Evolutionary conservation across 352 stramenopile species (phyloP), one percentile per base, ranked within the genome.

Genomic region (Phytopythium cucurbitacearum): DNA sequence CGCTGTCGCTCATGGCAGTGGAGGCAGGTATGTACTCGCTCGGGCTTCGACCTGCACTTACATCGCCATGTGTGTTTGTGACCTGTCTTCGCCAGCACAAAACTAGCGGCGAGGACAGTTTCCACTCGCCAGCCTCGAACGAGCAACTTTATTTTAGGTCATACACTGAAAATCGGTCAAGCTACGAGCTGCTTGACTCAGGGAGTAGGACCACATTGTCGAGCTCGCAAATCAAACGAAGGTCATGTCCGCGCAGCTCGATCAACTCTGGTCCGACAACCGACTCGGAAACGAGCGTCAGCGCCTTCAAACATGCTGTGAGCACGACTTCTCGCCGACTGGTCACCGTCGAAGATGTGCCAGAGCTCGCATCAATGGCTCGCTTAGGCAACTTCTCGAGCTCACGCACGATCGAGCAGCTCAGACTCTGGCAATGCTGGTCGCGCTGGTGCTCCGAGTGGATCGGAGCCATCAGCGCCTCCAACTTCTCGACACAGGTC

Each of bases 371-470:
- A 10, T 15, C 43, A 13, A n/a, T 21, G 28, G 21, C 5, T 10
- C 16, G 16, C 21, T 21, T 15, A 5, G 43, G 47, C 1, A 70
- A 79, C 47, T 89, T 89, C 9, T 48, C 56, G 11, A 69, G 40
- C 48, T 86, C 79, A 9, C 72, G 60, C 40, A 76, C 64, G 10
- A 86, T 43, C 7, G 76, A 89, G 44, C 79, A 89, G n/a, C 84
- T 62, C 2, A 89, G 49, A 37, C 76, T 86, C 16, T 54, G 57
- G 44, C 79, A 89, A 3, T 46, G 41, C 15, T 56, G 62, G 37
- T 81, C 76, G 38, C 71, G 70, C n/a, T 64, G 53, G 40, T 87
- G 75, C 45, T 82, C 69, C 3, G 7, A 11, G 42, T 87, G 76
- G 5, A 57, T 51, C 35, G 64, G 62, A 28, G 60, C 62, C 4